Evolutionary conservation across 495 filamentous ascomycete species (phyloP), one percentile per base, ranked within the genome.

Genomic region (Podospora pseudocomata): DNA sequence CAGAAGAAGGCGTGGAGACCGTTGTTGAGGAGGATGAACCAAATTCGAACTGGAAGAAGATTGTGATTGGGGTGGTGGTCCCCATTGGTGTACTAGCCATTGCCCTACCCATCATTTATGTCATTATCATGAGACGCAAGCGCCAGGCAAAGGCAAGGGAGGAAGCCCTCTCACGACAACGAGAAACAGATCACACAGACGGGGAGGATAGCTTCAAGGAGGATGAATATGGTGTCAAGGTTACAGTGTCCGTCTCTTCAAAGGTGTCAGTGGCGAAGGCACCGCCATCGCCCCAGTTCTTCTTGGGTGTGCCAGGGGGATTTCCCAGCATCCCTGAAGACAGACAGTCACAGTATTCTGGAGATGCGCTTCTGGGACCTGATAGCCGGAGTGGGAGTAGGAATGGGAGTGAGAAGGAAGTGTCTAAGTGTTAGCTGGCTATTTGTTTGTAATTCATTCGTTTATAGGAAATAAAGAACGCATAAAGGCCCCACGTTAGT

Each of bases 211-310:
- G 53, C 53, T 68, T 64, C 60, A 19, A 30, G 44, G 66, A 68
- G 26, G 66, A 68, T 44, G 66, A 68, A 60, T 68, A 44, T 19
- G 66, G 66, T n/a, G 66, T 68, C 26, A 68, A 68, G 28, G 66
- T 68, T 5, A 68, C 66, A 5, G 66, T 68, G 60, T 68, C 66
- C 20, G 66, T 68, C 3, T 56, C 66, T 49, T 27, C 44, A n/a
- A 68, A 68, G 60, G 66, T 68, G 39, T 32, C 44, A 27, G 20
- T 28, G 16, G 53, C 23, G 1, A 68, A 68, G 27, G 30, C 44
- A n/a, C 60, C 60, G 27, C 53, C 60, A 20, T 60, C 66, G 60
- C 65, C 65, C 2, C 54, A 66, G 65, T 16, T 66, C 27, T 66
- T 66, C 49, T n/a, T 66, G 32, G 65, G 65, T 2, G 13, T 66